phyloP scores from a whole-genome alignment of 1,139 yeast genomes.

The Hanseniaspora gamundiae region DNA sequence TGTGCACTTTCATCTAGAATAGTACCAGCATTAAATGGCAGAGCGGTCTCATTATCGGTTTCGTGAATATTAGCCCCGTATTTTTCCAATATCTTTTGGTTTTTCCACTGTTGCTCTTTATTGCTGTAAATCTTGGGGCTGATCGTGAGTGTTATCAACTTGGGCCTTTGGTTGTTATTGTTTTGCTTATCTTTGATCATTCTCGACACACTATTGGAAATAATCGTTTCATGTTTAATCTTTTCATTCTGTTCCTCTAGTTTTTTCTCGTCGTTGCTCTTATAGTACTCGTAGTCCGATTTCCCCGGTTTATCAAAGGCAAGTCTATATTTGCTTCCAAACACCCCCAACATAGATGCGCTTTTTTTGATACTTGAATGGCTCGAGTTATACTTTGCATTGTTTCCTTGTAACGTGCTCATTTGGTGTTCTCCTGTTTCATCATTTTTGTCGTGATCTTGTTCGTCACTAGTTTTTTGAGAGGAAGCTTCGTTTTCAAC shows the following conservation, averaged over 20 bases:
- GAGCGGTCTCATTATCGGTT: background rate
- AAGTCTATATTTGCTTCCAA: slow-evolving; percentile 22
- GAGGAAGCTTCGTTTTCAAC: too few species aligned
- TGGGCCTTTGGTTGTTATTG: slow-evolving; percentile 4
- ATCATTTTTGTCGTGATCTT: too few species aligned
- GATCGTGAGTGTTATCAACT: slow-evolving; percentile 4
- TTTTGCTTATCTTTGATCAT: slow-evolving; percentile 2
- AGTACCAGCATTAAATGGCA: background rate
- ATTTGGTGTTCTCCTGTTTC: slow-evolving; percentile 5
- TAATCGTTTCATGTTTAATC: background rate
- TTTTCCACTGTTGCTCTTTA: slow-evolving; percentile 2
- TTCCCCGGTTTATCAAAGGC: slow-evolving; percentile 22
- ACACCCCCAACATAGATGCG: slow-evolving; percentile 20
- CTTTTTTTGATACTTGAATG: slow-evolving; percentile 12
- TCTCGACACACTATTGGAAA: background rate
- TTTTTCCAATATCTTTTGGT: slow-evolving; percentile 1
- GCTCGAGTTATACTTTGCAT: too few species aligned
- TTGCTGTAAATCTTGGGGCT: slow-evolving; percentile 1
- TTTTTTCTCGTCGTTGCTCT: slow-evolving; percentile 7
- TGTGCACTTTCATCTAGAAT: background rate
- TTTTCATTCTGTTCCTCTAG: background rate
- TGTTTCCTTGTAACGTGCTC: too few species aligned
- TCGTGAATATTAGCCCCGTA: slow-evolving; percentile 4
- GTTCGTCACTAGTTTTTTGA: too few species aligned
- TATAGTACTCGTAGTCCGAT: slow-evolving; percentile 21